Percentiles rank a stretch among this genome's conserved stretches.
These are phyloP conservation scores for Alternaria triticimaculans DNA, from an alignment of 2,329 filamentous ascomycete species.

Conservation along the genomic window DNA sequence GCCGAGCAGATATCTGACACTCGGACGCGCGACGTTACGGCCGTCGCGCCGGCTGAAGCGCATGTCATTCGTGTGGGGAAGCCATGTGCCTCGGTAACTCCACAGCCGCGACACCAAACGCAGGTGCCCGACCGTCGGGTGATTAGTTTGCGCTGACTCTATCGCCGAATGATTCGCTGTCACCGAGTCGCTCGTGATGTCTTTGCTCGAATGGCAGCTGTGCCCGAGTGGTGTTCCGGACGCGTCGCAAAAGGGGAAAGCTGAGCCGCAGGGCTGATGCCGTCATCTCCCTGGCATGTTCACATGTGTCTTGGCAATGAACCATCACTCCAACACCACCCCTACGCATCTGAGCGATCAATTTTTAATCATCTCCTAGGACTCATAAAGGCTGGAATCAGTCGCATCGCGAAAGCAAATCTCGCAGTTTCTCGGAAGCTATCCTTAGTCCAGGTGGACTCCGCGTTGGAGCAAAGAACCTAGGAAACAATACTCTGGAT, in stretches of 20 bases:
- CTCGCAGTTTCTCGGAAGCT: not conserved
- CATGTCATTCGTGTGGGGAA: conserved; percentile 34
- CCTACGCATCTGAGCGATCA: too few species aligned
- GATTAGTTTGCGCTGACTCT: conserved; percentile 6
- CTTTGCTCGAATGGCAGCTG: not conserved
- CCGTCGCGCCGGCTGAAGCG: conserved; percentile 20
- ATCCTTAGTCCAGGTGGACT: not conserved
- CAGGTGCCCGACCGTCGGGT: conserved; percentile 11
- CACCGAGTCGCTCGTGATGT: not conserved
- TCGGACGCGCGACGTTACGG: conserved; percentile 12
- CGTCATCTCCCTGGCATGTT: not conserved
- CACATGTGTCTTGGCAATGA: conserved; percentile 12
- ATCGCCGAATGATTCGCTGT: conserved; percentile 18
- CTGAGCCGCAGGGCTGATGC: not conserved
- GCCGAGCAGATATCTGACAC: conserved; percentile 9
- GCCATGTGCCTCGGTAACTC: conserved; percentile 36
- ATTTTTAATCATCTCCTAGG: not conserved
- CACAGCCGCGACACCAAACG: conserved; percentile 22
- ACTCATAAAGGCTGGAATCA: not conserved
- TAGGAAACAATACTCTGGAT: not conserved
- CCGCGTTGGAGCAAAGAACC: not conserved
- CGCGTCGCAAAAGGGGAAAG: not conserved
- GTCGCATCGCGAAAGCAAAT: not conserved
- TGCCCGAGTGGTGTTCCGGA: not conserved
- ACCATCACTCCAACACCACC: not conserved